Conservation (phyloP, 2,329 filamentous ascomycete species). For the Capronia coronata region DNA sequence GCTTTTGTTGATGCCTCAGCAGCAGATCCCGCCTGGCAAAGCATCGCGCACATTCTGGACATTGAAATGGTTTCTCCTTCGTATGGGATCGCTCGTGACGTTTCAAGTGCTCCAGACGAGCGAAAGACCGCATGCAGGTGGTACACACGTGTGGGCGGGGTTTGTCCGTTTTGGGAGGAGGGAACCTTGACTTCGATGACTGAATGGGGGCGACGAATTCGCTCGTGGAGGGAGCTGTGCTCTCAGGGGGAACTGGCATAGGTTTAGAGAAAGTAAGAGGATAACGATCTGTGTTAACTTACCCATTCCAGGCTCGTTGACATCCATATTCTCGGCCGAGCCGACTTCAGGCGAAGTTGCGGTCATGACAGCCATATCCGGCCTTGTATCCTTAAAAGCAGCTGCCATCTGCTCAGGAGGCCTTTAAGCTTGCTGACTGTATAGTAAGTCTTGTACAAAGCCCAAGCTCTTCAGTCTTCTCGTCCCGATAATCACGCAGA, state of each 20-base stretch:
- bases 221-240: conserved; percentile 12
- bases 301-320: conserved; percentile 6
- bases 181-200: conserved; percentile 32
- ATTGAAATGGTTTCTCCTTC: conserved; percentile 98
- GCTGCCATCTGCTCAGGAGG: neutral
- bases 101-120: conserved; percentile 91
- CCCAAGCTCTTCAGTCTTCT: neutral
- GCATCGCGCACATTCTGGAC: conserved; percentile 86
- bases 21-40: conserved; percentile 90
- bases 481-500: neutral
- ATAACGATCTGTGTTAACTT: conserved; percentile 2
- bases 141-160: conserved; percentile 88
- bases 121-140: conserved; percentile 88
- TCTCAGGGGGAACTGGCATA: conserved; percentile 8
- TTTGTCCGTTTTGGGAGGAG: conserved; percentile 93
- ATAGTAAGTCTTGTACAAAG: neutral
- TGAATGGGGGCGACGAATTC: conserved; percentile 5
- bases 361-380: neutral
- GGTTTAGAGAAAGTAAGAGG: neutral
- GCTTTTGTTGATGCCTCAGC: conserved; percentile 93
- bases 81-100: conserved; percentile 96
- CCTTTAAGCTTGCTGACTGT: neutral
- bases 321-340: conserved; percentile 6
- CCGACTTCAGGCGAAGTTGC: conserved; percentile 5
- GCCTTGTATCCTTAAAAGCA: neutral